Percentiles rank a stretch among this genome's conserved stretches.
Evolutionary conservation across 2,329 filamentous ascomycete genomes (phyloP).

Genomic region (Pseudonectria buxi): DNA sequence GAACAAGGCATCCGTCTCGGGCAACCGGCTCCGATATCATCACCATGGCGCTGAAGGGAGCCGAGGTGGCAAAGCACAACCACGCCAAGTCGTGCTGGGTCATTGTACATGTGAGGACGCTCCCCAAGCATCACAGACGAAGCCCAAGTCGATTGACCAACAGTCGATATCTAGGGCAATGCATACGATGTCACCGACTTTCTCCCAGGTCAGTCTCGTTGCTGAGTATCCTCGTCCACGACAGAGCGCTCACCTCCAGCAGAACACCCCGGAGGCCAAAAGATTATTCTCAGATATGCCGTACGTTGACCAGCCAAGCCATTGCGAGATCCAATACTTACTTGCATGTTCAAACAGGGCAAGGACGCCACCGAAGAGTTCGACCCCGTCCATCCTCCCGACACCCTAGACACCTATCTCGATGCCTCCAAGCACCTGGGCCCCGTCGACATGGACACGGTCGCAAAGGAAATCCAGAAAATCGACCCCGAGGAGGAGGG

Average conservation of each 20-base stretch:
- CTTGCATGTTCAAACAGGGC: conserved; percentile 39
- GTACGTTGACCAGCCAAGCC: conserved; percentile 29
- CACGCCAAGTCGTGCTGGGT: conserved; percentile 84
- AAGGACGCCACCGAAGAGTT: conserved; percentile 92
- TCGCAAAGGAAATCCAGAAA: conserved; percentile 63
- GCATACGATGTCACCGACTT: conserved; percentile 89
- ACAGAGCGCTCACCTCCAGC: conserved; percentile 2
- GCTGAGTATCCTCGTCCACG: neutral
- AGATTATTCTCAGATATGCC: conserved; percentile 95
- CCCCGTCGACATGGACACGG: conserved; percentile 80
- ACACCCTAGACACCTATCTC: conserved; percentile 81
- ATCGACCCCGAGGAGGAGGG: conserved; percentile 55
- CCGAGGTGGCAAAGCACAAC: conserved; percentile 63
- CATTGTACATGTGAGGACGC: conserved; percentile 63
- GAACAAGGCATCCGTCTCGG: too few species aligned
- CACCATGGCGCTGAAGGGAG: conserved; percentile 42
- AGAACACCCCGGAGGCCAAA: conserved; percentile 84
- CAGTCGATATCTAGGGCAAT: conserved; percentile 50
- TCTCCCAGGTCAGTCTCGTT: conserved; percentile 54
- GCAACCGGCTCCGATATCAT: conserved; percentile 1
- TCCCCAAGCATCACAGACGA: conserved; percentile 1
- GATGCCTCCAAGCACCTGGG: conserved; percentile 81
- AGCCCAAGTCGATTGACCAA: neutral
- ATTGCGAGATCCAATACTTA: neutral
- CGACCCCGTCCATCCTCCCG: conserved; percentile 80